Evolutionary conservation across 2,329 filamentous ascomycete species (phyloP), one percentile per base, ranked within the genome.

Genomic region (Lasiodiplodia theobromae): DNA sequence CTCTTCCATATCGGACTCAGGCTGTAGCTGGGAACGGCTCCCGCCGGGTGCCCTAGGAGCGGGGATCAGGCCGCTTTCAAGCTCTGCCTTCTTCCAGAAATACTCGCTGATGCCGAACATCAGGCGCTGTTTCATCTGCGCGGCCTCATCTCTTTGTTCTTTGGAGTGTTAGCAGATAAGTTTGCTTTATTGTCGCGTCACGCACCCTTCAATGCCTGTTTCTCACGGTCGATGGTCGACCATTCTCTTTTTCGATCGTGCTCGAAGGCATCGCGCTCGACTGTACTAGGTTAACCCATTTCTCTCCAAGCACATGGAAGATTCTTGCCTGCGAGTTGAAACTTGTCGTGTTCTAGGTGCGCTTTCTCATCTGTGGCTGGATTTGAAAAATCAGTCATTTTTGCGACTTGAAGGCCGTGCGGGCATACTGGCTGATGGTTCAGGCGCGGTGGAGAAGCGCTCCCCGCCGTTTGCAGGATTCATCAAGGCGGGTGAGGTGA

Each of bases 71-170:
- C 60, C 60, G 5, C 60, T 21, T n/a, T 64, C 28, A 16, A 52
- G 11, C 47, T 52, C 60, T 2, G 60, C 60, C 37, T 64, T 64
- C 7, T n/a, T 64, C 11, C 14, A 38, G 47, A 64, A 52, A 14
- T 38, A 64, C n/a, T 52, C n/a, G 47, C 18, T 64, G 47, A 64
- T 64, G 2, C 18, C 47, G 7, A 12, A 18, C 6, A 38, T 37
- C n/a, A 64, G 2, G 11, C 18, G 44, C n/a, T 25, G 11, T n/a
- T 64, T 64, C 60, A 64, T 25, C 18, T 21, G 60, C 12, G 47
- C 2, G 11, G 7, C n/a, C 14, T 64, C 60, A 4, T 31, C n/a
- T n/a, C 7, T 52, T 10, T 52, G 18, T 11, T 53, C 60, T 64
- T 38, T 18, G 6, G 18, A 11, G 2, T 25, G 47, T 52, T 21